Percentiles rank a stretch among this genome's conserved stretches.
Evolutionary conservation across 768 basidiomycete genomes (phyloP).

Genomic region (Lactarius hengduanensis): DNA sequence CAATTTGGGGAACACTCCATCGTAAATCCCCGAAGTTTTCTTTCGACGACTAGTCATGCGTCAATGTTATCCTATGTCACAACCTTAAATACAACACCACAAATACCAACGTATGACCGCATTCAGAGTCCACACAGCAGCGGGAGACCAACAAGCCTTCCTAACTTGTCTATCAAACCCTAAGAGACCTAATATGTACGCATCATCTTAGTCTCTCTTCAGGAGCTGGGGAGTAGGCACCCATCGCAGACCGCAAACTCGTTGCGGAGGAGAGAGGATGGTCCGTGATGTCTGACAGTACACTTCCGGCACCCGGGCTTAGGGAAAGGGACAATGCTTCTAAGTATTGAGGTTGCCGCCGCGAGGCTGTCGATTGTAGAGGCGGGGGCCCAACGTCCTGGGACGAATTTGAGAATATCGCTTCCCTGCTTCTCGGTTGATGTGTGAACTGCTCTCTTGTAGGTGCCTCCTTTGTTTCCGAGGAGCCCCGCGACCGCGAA

Average conservation of each 20-base stretch:
- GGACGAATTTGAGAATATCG: neutral
- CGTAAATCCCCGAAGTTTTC: too few relatives aligned
- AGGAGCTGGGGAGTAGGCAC: neutral
- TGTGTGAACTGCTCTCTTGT: neutral
- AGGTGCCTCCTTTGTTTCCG: neutral
- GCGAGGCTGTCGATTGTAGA: neutral
- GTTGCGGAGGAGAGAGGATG: neutral
- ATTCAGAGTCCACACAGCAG: neutral
- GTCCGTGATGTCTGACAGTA: neutral
- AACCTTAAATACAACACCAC: neutral
- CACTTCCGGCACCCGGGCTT: neutral
- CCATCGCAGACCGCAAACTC: neutral
- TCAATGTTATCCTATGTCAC: neutral
- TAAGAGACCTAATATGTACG: neutral
- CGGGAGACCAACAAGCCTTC: neutral
- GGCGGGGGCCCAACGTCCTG: neutral
- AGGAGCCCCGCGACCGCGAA: neutral
- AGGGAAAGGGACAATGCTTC: neutral
- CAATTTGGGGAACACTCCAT: too few relatives aligned
- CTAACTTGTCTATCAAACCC: neutral
- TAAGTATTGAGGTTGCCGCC: neutral
- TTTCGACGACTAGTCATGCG: neutral
- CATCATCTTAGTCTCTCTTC: neutral
- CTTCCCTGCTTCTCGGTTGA: neutral
- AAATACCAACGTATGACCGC: neutral